phyloP scores from a whole-genome alignment of 208 protist species.

The Acanthamoeba triangularis region DNA sequence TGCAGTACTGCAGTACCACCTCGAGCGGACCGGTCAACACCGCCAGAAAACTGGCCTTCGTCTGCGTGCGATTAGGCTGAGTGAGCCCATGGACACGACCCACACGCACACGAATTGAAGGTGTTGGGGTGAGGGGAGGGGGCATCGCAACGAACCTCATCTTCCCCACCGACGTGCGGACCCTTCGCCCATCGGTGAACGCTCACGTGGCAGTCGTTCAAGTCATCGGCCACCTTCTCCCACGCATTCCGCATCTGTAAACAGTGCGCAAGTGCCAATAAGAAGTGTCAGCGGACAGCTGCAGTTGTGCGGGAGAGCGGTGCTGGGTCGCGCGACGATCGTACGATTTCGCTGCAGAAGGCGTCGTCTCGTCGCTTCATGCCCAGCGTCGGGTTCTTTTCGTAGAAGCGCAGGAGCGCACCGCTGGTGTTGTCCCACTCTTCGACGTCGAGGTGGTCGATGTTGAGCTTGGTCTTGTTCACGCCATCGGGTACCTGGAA shows the following conservation, averaged over 20 bases:
- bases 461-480: constrained; percentile 45
- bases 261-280: too few relatives aligned
- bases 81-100: neutral
- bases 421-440: constrained; percentile 69
- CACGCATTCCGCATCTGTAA: neutral
- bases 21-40: constrained; percentile 57
- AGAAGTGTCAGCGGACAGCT: too few relatives aligned
- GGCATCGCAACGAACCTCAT: neutral
- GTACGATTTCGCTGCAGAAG: constrained; percentile 65
- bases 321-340: neutral
- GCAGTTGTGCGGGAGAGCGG: neutral
- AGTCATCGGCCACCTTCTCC: constrained; percentile 56
- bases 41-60: constrained; percentile 9
- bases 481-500: constrained; percentile 33
- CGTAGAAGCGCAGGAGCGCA: constrained; percentile 66
- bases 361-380: constrained; percentile 13
- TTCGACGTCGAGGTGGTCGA: constrained; percentile 36
- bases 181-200: constrained; percentile 37
- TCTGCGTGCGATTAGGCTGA: neutral
- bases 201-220: constrained; percentile 36
- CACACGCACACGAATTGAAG: neutral
- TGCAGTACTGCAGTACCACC: constrained; percentile 55
- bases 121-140: neutral
- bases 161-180: neutral
- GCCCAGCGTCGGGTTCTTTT: constrained; percentile 44